Conservation (phyloP, 306 rosid species). For the Castanea sativa region DNA sequence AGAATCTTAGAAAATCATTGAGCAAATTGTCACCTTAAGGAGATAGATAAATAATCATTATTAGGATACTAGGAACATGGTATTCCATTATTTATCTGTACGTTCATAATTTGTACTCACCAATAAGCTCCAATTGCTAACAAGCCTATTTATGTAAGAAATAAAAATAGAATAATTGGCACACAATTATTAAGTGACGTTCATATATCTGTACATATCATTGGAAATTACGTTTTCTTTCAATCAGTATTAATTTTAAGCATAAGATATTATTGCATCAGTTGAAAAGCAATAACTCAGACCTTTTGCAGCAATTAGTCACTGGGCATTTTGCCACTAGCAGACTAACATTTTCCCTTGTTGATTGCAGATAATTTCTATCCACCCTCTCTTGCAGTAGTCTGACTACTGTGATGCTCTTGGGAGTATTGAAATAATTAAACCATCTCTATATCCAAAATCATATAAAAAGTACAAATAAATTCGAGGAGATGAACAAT, state of each 20-base stretch:
- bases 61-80: not conserved
- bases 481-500: not conserved
- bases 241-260: not conserved
- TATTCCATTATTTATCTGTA: not conserved
- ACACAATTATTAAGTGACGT: not conserved
- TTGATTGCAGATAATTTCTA: no score
- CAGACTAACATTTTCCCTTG: no score
- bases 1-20: not conserved
- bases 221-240: not conserved
- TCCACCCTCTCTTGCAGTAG: no score
- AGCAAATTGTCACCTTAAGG: not conserved
- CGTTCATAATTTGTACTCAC: not conserved
- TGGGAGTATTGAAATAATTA: not conserved
- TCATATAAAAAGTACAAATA: no score
- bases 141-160: not conserved
- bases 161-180: not conserved
- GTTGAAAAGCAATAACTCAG: no score
- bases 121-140: not conserved
- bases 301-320: no score
- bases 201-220: not conserved
- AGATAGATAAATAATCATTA: not conserved
- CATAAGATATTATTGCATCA: not conserved
- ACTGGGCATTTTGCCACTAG: no score
- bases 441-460: no score
- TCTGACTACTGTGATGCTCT: no score